phyloP scores from a whole-genome alignment of 257 asterid genomes.

The Salvia hispanica region DNA sequence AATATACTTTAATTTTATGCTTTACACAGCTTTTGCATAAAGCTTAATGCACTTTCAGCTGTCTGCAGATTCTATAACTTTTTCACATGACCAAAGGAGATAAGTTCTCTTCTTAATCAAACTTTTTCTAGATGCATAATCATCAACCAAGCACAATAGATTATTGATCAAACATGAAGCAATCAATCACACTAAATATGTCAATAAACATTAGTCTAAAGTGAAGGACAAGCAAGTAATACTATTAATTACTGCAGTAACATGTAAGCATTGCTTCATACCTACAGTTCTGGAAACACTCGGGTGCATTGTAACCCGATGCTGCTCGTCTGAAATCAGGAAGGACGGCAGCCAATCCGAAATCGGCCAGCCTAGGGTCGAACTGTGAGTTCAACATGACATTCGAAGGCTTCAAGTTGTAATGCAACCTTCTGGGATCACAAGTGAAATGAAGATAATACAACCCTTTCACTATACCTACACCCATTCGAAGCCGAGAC shows the following conservation, averaged over 20 bases:
- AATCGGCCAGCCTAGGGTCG: constrained; percentile 82
- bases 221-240: not conserved
- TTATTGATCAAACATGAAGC: not conserved
- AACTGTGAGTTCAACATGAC: constrained; percentile 72
- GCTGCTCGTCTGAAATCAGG: constrained; percentile 52
- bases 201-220: not conserved
- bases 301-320: constrained; percentile 71
- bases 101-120: not conserved
- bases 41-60: constrained; percentile 31
- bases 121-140: not conserved
- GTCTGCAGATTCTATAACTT: constrained; percentile 19
- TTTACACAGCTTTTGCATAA: constrained; percentile 30
- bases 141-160: not conserved
- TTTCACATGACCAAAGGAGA: constrained; percentile 1
- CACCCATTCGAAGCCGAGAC: constrained; percentile 67
- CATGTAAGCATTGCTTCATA: constrained; percentile 30
- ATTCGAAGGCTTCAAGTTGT: constrained; percentile 82
- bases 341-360: constrained; percentile 65
- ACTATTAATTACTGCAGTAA: not conserved
- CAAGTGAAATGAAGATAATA: constrained; percentile 81
- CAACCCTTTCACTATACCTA: constrained; percentile 76
- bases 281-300: constrained; percentile 74
- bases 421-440: constrained; percentile 67
- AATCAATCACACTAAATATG: not conserved
- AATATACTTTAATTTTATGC: constrained; percentile 19